Base-by-base conservation (phyloP, 306 rosid genomes). In the Cucumis melo region DNA sequence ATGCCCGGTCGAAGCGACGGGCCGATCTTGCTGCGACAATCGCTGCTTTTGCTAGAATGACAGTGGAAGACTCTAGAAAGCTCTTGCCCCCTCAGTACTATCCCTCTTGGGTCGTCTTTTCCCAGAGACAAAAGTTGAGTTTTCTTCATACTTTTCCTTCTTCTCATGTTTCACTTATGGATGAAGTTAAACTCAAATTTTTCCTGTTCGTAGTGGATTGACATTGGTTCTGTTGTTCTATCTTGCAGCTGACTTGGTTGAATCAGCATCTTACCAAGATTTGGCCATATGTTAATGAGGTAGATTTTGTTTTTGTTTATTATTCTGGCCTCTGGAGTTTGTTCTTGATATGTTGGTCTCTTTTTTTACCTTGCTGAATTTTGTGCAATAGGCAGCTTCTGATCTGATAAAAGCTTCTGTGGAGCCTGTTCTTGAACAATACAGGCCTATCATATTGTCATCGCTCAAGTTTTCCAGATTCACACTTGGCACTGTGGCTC, bases 261-360 rank as follows among this genome's bases (percentile, higher is more conserved):
- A 92, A 95, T 79, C 77, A 78, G 34, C 99, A 92, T 71, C 95
- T 95, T 20, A 51, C 80, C 2, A 95, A 90, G 98, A 88, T 95
- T 88, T 92, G 99, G 99, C 97, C 99, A 21, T 89, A 89, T 82
- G 91, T 95, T 46, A 82, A 95, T 66, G 93, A 95, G 89, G 99
- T 90, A 77, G 71, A 48, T 27, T 63, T 10, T 56, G 59, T 10
- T 36, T 65, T 65, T 20, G 14, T 55, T 21, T 10, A 1, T 59
- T 67, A 55, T 17, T 65, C 14, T 51, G n/a, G n/a, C n/a, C n/a
- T n/a, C n/a, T n/a, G 75, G 74, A 50, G 8, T 14, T 38, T 10
- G 23, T 32, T 54, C 67, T 50, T 72, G 56, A 46, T 15, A 8
- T n/a, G 13, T 46, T 10, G 38, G 71, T 36, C 6, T 21, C 20